Conservation (phyloP, 1,284 basidiomycete genomes). For the Sporisorium sorghi region DNA sequence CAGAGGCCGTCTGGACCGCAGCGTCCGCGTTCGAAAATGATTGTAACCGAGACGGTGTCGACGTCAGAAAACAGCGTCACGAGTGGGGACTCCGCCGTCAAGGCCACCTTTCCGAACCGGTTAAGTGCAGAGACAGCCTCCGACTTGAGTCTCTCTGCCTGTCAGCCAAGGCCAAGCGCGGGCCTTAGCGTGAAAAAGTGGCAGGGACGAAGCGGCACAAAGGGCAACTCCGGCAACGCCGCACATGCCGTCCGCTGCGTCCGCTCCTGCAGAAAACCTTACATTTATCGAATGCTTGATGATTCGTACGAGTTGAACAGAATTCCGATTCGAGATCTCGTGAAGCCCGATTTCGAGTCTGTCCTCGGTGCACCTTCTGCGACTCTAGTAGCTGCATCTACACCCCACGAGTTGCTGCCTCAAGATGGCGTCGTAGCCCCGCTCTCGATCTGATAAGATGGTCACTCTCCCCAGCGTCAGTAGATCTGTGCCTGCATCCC, state of each 20-base stretch:
- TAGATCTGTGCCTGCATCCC: background rate
- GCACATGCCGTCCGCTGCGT: background rate
- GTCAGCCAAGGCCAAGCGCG: background rate
- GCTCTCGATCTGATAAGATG: constrained; percentile 9
- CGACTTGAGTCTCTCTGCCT: too few relatives aligned
- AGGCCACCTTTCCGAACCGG: background rate
- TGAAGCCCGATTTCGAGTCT: too few relatives aligned
- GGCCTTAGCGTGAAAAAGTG: constrained; percentile 9
- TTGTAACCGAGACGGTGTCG: constrained; percentile 29
- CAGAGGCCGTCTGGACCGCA: constrained; percentile 20
- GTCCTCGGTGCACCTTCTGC: background rate
- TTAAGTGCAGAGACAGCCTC: too few relatives aligned
- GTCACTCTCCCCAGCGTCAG: background rate
- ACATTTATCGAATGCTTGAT: too few relatives aligned
- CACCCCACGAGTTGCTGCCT: background rate
- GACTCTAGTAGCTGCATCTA: background rate
- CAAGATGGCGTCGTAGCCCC: background rate
- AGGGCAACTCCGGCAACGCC: constrained; percentile 15
- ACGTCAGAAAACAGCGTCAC: constrained; percentile 40
- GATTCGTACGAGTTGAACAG: background rate
- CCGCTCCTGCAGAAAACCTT: background rate
- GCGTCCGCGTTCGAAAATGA: constrained; percentile 1
- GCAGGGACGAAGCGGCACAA: constrained; percentile 12
- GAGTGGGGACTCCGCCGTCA: too few relatives aligned
- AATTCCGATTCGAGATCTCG: too few relatives aligned